Conservation (phyloP, 2,329 filamentous ascomycete species). For the Endoconidiophora polonica region DNA sequence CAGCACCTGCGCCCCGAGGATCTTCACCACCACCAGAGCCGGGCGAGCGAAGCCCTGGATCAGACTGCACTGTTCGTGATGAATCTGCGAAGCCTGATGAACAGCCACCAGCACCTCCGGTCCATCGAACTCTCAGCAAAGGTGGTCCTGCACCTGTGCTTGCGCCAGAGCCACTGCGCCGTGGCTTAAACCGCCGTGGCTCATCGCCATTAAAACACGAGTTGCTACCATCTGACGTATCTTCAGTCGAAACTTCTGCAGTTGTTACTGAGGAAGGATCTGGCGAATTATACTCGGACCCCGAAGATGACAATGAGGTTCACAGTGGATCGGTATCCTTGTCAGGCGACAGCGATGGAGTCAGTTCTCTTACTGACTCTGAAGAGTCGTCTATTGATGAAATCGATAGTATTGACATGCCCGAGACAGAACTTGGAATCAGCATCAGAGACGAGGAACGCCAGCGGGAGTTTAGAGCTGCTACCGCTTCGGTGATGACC, state of each 20-base stretch:
- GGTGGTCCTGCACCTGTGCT: conserved; percentile 6
- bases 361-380: conserved; percentile 3
- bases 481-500: conserved; percentile 27
- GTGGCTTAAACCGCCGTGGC: conserved; percentile 48
- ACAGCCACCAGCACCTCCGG: conserved; percentile 10
- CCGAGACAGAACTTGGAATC: conserved; percentile 40
- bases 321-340: conserved; percentile 6
- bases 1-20: not conserved
- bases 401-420: conserved; percentile 42
- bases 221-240: conserved; percentile 68
- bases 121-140: conserved; percentile 11
- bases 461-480: conserved; percentile 14
- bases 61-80: conserved; percentile 5
- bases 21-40: conserved; percentile 12
- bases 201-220: conserved; percentile 96
- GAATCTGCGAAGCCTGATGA: not conserved
- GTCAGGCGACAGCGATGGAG: conserved; percentile 3
- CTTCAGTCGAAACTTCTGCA: conserved; percentile 38
- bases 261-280: conserved; percentile 34
- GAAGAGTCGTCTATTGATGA: conserved; percentile 36
- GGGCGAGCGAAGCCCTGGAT: conserved; percentile 16
- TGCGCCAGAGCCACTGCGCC: conserved; percentile 6
- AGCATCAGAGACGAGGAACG: conserved; percentile 31
- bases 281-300: conserved; percentile 34
- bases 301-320: conserved; percentile 26